phyloP scores from a whole-genome alignment of 2,329 filamentous ascomycete genomes.

The Botrytis sinoallii region DNA sequence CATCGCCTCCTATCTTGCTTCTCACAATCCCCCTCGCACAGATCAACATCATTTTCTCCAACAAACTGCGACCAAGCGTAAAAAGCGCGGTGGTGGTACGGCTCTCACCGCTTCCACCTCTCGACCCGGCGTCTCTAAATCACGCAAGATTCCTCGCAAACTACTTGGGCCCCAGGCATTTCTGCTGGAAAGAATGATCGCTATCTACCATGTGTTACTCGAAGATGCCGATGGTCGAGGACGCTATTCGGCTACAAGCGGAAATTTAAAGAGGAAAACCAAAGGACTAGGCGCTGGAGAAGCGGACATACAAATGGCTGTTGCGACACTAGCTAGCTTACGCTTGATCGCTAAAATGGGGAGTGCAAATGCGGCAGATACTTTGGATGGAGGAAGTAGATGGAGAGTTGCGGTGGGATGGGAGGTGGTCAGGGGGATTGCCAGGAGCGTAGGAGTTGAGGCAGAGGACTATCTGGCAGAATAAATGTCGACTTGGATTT shows the following conservation, averaged over 20 bases:
- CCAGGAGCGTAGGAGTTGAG: conserved; percentile 72
- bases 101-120: conserved; percentile 36
- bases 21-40: conserved; percentile 72
- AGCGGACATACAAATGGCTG: conserved; percentile 58
- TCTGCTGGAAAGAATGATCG: conserved; percentile 72
- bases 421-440: conserved; percentile 70
- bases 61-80: conserved; percentile 36
- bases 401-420: conserved; percentile 78
- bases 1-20: conserved; percentile 75
- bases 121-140: conserved; percentile 45
- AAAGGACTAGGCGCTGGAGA: conserved; percentile 35
- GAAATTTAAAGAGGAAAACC: conserved; percentile 11
- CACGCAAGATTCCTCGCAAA: conserved; percentile 72
- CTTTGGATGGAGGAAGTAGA: conserved; percentile 65
- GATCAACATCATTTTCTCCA: conserved; percentile 71
- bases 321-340: conserved; percentile 71
- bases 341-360: conserved; percentile 66
- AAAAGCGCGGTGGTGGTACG: conserved; percentile 45
- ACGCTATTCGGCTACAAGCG: conserved; percentile 22
- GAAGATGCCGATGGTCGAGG: conserved; percentile 39
- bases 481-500: conserved; percentile 35
- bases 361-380: conserved; percentile 50
- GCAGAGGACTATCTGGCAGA: conserved; percentile 74
- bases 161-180: conserved; percentile 75
- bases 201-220: conserved; percentile 69